phyloP scores from a whole-genome alignment of 805 yeast species.

The Schizosaccharomyces lindneri region DNA sequence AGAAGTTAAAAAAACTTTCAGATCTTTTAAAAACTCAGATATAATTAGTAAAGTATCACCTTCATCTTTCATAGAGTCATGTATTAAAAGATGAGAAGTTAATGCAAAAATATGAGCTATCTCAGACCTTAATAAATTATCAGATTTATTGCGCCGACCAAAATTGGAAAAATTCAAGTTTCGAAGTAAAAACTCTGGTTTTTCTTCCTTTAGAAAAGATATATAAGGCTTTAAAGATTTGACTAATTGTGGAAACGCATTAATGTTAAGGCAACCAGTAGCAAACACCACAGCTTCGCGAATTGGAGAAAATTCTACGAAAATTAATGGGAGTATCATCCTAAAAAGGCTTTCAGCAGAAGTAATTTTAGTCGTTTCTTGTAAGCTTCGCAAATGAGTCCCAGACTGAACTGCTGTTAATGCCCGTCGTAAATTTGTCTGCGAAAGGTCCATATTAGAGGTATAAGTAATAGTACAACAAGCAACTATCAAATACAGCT shows the following conservation, averaged over 20 bases:
- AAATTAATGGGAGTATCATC: slow-evolving; percentile 62
- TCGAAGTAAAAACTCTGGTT: background rate
- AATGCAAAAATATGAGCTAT: slow-evolving; percentile 51
- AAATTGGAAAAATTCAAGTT: background rate
- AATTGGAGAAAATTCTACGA: slow-evolving; percentile 40
- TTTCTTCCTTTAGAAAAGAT: background rate
- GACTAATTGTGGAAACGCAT: slow-evolving; percentile 58
- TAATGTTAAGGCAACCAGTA: slow-evolving; percentile 66
- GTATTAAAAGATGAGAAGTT: slow-evolving; percentile 35
- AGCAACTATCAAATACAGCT: slow-evolving; percentile 66
- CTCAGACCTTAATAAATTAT: slow-evolving; percentile 31
- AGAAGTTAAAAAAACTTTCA: slow-evolving; percentile 33
- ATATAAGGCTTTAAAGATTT: slow-evolving; percentile 18
- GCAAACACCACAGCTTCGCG: slow-evolving; percentile 79
- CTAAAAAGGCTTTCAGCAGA: slow-evolving; percentile 76
- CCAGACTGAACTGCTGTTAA: background rate
- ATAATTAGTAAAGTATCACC: slow-evolving; percentile 43
- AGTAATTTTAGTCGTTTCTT: slow-evolving; percentile 24
- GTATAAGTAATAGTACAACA: slow-evolving; percentile 81
- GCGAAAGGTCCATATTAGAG: slow-evolving; percentile 37
- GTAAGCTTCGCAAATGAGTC: background rate
- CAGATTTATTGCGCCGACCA: background rate
- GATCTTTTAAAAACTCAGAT: slow-evolving; percentile 33
- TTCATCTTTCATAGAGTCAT: slow-evolving; percentile 30
- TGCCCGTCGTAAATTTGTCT: background rate